Base-by-base conservation (phyloP, 1,139 yeast species). In the Diutina ranongensis region DNA sequence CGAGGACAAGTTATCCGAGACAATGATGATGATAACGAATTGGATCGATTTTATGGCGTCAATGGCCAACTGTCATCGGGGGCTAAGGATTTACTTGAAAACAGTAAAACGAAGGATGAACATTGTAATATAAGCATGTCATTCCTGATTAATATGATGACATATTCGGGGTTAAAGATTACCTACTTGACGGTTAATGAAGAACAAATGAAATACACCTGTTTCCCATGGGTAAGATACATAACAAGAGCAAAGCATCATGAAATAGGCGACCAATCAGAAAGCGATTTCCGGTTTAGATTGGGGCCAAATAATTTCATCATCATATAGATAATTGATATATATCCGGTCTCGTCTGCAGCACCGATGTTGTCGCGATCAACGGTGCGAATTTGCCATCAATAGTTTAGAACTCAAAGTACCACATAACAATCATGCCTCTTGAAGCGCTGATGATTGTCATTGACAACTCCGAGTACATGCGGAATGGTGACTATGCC, bases 401-500 rank as follows among this genome's bases (percentile, higher is more conserved):
- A 25, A 25, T n/a, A n/a, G n/a, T n/a, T n/a, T n/a, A n/a, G n/a
- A n/a, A n/a, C n/a, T n/a, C n/a, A n/a, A n/a, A n/a, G n/a, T n/a
- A n/a, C n/a, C n/a, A n/a, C n/a, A n/a, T n/a, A 25, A 7, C 10
- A 55, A 63, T 52, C 45, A 87, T 87, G 96, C 96, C 83, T 53
- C 78, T 89, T 58, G 97, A 92, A 67, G 97, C 98, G 52, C 85
- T 97, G 18, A 89, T 92, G 86, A 78, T 92, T 53, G 87, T 88
- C 56, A 78, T 92, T 58, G 98, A 94, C 68, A 89, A 88, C 72
- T 87, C 97, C 49, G 98, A 94, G 67, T 92, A 74, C 63, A 85
- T 89, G 78, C 76, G 98, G 58, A 92, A 92, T 61, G 98, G 97
- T 38, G 98, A 94, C 63, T 94, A 82, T 59, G 74, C 87, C 44